These are phyloP conservation scores for Nannizzia gypsea DNA, from an alignment of 2,329 filamentous ascomycete genomes.

Conservation along the genomic window DNA sequence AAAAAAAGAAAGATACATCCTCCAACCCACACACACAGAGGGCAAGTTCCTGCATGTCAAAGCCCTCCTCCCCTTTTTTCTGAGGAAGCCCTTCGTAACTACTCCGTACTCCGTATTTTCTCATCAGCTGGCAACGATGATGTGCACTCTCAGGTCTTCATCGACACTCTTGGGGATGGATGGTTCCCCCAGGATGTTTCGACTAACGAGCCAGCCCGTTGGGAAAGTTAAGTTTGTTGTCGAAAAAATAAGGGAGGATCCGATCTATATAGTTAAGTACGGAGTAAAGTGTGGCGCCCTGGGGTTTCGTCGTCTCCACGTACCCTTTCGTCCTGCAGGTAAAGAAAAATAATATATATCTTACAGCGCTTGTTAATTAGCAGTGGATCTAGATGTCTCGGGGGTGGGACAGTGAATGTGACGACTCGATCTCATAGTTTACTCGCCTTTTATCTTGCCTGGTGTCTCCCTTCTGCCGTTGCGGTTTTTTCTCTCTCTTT, in stretches of 20 bases:
- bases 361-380: constrained; percentile 4
- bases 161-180: background rate
- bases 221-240: background rate
- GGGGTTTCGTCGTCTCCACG: constrained; percentile 1
- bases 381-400: constrained; percentile 6
- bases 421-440: constrained; percentile 3
- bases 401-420: constrained; percentile 2
- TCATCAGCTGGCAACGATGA: background rate
- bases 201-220: constrained; percentile 2
- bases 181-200: constrained; percentile 1
- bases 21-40: background rate
- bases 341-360: constrained; percentile 2
- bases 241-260: background rate
- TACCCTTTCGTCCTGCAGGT: background rate
- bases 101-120: background rate
- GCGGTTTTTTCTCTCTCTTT: background rate
- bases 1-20: background rate
- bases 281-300: background rate
- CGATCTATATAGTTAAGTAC: constrained; percentile 1
- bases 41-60: background rate
- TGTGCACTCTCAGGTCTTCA: background rate
- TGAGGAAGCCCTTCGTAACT: background rate
- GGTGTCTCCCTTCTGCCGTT: background rate
- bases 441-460: background rate
- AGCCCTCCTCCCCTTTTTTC: background rate